Percentiles rank a stretch among this genome's conserved stretches.
These are phyloP conservation scores for Sutorius eximius DNA, from an alignment of 1,284 basidiomycete species.

Conservation along the genomic window DNA sequence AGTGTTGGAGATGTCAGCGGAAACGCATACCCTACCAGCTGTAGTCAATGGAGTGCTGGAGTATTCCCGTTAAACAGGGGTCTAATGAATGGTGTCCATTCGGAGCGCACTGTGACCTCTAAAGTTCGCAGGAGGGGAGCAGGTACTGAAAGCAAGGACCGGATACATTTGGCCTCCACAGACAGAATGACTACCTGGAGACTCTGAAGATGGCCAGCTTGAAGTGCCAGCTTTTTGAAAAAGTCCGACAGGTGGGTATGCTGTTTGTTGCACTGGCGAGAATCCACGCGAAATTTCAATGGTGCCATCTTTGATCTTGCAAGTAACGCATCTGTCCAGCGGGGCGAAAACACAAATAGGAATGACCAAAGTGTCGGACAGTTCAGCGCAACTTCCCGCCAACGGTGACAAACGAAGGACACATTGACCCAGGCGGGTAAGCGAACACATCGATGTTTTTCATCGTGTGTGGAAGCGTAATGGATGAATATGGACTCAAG, in stretches of 20 bases:
- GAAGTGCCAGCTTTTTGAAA: conserved; percentile 23
- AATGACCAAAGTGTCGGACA: conserved; percentile 38
- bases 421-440: conserved; percentile 27
- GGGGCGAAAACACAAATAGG: conserved; percentile 27
- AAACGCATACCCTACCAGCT: conserved; percentile 30
- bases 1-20: conserved; percentile 32
- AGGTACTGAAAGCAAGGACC: conserved; percentile 13
- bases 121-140: conserved; percentile 22
- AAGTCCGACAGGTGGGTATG: conserved; percentile 15
- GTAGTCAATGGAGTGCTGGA: conserved; percentile 32
- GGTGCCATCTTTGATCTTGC: conserved; percentile 37
- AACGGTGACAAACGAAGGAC: conserved; percentile 37
- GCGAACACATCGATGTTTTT: neutral
- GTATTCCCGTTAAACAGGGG: conserved; percentile 25
- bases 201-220: conserved; percentile 22
- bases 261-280: conserved; percentile 4
- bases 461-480: conserved; percentile 8
- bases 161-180: conserved; percentile 9
- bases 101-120: conserved; percentile 8
- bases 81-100: neutral
- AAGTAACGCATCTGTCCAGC: conserved; percentile 38
- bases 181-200: conserved; percentile 15
- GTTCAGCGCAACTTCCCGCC: conserved; percentile 38
- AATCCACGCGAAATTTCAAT: conserved; percentile 29
- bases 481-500: conserved; percentile 31